Evolutionary conservation across 2,329 filamentous ascomycete species (phyloP).

Genomic region (Xylaria sp.): DNA sequence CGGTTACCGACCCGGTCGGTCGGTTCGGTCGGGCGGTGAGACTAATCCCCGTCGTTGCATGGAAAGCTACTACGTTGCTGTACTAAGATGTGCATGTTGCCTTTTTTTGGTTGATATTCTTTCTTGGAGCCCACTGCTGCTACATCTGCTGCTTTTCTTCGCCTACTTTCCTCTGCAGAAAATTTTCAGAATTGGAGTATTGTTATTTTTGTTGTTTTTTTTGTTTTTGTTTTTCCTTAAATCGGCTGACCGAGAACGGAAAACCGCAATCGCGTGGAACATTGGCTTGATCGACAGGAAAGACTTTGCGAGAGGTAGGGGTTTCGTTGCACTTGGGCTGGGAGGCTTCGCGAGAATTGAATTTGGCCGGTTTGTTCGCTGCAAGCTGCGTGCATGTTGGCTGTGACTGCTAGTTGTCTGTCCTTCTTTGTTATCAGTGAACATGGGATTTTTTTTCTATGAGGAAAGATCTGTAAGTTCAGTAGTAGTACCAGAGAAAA

Average conservation of each 20-base stretch:
- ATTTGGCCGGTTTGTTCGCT: slow-evolving; percentile 23
- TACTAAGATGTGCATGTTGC: slow-evolving; percentile 14
- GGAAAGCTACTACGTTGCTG: slow-evolving; percentile 13
- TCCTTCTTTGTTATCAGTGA: slow-evolving; percentile 18
- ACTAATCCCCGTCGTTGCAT: slow-evolving; percentile 18
- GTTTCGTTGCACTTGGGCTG: slow-evolving; percentile 10
- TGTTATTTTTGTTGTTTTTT: not conserved
- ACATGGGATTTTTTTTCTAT: slow-evolving; percentile 26
- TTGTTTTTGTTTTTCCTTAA: slow-evolving; percentile 4
- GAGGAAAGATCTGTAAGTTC: slow-evolving; percentile 27
- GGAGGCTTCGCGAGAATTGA: slow-evolving; percentile 15
- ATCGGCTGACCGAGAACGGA: slow-evolving; percentile 25
- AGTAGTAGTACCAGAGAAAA: slow-evolving; percentile 20
- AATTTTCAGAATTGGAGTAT: not conserved
- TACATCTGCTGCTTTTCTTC: slow-evolving; percentile 10
- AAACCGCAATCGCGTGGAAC: slow-evolving; percentile 18
- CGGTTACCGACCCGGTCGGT: slow-evolving; percentile 33
- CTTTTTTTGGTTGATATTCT: not conserved
- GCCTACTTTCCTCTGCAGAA: slow-evolving; percentile 11
- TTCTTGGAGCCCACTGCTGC: slow-evolving; percentile 1
- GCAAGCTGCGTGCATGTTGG: slow-evolving; percentile 12
- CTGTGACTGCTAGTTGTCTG: slow-evolving; percentile 9
- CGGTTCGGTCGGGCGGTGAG: slow-evolving; percentile 31
- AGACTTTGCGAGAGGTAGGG: slow-evolving; percentile 33
- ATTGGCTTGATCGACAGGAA: slow-evolving; percentile 15